Evolutionary conservation across 2,329 filamentous ascomycete genomes (phyloP), one percentile per base, ranked within the genome.

Genomic region (Cladophialophora immunda): DNA sequence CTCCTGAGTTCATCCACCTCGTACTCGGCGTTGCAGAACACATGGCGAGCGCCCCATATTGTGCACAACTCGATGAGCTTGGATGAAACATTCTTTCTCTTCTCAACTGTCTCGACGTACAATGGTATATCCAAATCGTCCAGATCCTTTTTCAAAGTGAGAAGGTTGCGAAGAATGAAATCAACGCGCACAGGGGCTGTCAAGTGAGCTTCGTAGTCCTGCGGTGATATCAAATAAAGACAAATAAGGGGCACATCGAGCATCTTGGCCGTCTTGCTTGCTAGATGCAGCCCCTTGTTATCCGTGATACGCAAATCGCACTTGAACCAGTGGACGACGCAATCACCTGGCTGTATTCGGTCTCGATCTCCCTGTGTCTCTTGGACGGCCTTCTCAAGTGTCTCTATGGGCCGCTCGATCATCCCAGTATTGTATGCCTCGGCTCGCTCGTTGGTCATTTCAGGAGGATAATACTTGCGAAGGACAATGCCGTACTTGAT

Each of bases 251-350:
- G 90, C 0, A 94, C 84, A 0, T 86, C 85, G n/a, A 87, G 83
- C 41, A 87, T 84, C 65, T 87, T 88, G 1, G 93, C 92, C 57
- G 85, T 84, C 65, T 88, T 80, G 63, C 86, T 88, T 0, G 93
- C 93, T 68, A 89, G 78, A 36, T 86, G 84, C 27, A 97, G 78
- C 0, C 87, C 87, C 8, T 86, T 90, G 76, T 97, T 97, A 76
- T 97, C 94, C 0, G 80, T 78, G 1, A 86, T 83, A 2, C 93
- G 86, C 58, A 97, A 79, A 76, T 97, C 94, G 74, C 87, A 88
- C 79, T 95, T 96, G 82, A 94, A 97, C 93, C 93, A 97, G 78
- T 97, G 92, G 0, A 97, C 86, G 0, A 97, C 90, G 0, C 89
- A 87, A 29, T 86, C 81, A 32, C 86, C 86, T 0, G 84, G 80